These are phyloP conservation scores for Comarum palustre DNA, from an alignment of 306 rosid genomes.

Conservation along the genomic window DNA sequence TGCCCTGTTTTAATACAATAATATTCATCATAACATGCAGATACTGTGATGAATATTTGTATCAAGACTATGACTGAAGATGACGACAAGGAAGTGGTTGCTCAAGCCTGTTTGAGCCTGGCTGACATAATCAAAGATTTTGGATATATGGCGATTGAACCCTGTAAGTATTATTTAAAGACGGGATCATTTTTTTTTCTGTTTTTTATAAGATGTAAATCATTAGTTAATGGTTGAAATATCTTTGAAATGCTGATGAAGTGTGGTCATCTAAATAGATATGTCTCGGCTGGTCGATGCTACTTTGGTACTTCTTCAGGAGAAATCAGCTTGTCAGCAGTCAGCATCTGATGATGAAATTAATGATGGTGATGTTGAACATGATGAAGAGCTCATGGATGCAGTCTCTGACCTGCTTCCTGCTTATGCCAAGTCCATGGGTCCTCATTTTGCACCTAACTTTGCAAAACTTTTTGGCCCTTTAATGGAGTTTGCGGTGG, in stretches of 20 bases:
- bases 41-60: slow-evolving; percentile 69
- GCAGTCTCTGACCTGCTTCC: slow-evolving; percentile 97
- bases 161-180: slow-evolving; percentile 57
- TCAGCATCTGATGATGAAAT: slow-evolving; percentile 73
- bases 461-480: slow-evolving; percentile 84
- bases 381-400: slow-evolving; percentile 93
- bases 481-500: slow-evolving; percentile 80
- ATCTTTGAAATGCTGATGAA: slow-evolving; percentile 26
- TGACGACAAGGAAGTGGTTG: slow-evolving; percentile 93
- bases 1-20: slow-evolving; percentile 7
- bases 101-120: slow-evolving; percentile 82
- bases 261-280: slow-evolving; percentile 39
- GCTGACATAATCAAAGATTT: slow-evolving; percentile 85
- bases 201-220: not conserved
- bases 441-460: slow-evolving; percentile 86
- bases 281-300: slow-evolving; percentile 70
- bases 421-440: slow-evolving; percentile 92
- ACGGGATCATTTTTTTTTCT: not conserved
- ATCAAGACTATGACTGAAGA: slow-evolving; percentile 90
- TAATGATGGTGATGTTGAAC: slow-evolving; percentile 75
- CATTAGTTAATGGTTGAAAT: slow-evolving; percentile 18
- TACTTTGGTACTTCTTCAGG: slow-evolving; percentile 66
- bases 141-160: slow-evolving; percentile 73
- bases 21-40: slow-evolving; percentile 39
- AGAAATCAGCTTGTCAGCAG: slow-evolving; percentile 86